Base-by-base conservation (phyloP, 768 basidiomycete genomes). In the Cantharellus anzutake region DNA sequence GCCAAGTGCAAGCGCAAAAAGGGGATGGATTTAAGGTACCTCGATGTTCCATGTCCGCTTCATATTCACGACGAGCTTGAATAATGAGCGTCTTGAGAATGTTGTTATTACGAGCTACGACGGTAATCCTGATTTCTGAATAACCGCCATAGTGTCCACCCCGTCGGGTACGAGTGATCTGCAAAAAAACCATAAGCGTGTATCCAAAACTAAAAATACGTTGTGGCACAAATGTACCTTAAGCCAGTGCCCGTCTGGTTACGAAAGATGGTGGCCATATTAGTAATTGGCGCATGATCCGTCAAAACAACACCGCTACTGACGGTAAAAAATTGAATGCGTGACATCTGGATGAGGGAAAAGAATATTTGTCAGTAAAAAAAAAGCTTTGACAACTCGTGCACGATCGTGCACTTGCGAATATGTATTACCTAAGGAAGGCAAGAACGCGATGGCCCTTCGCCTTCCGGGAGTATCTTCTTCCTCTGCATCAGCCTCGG, bases 11-110 rank as follows among this genome's bases (percentile, higher is more conserved):
- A 35, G 11, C 35, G 11, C 35, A 14, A 38, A 55, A 55, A 14
- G 1, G 44, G 44, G 29, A 11, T 48, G 44, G 44, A 48, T 11
- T 52, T 44, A 29, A 29, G 20, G 20, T 29, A 62, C 61, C 61
- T 61, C 86, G 83, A 67, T 90, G 86, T 64, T 87, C 84, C 60
- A 87, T 86, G 69, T 92, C 89, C 71, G 88, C 89, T 71, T 90
- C 86, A 65, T 90, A 91, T 62, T 86, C 84, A 57, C 80, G 80
- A 73, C 89, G 90, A 37, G 88, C 88, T 70, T 89, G 86, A 40
- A 90, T 69, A 34, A 92, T 86, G 20, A 92, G 78, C 67, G 80
- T 81, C 76, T 90, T 91, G 66, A 91, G 74, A 62, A 91, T 84
- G 68, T 86, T 84, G 66, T 91, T 90, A 68, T 79, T 90, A 55